Conservation (phyloP, 768 basidiomycete species). For the Hemileccinum rubropunctum region DNA sequence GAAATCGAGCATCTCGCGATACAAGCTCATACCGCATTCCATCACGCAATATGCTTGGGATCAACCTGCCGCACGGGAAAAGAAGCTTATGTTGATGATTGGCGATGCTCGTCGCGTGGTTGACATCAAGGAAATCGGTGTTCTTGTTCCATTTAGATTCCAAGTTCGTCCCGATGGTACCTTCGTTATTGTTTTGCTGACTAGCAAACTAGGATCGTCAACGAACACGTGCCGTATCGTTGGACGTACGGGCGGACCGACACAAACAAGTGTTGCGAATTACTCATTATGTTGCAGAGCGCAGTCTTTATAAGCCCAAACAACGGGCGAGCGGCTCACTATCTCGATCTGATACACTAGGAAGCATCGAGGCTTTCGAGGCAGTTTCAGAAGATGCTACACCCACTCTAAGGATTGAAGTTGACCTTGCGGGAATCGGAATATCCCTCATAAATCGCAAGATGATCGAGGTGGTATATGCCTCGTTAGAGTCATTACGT, state of each 20-base stretch:
- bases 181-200: slow-evolving; percentile 1
- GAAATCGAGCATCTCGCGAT: slow-evolving; percentile 41
- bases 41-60: slow-evolving; percentile 88
- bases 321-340: slow-evolving; percentile 44
- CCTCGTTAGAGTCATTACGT: slow-evolving; percentile 73
- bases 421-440: slow-evolving; percentile 89
- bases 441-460: slow-evolving; percentile 87
- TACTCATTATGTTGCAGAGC: slow-evolving; percentile 81
- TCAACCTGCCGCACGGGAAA: slow-evolving; percentile 78
- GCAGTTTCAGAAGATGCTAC: slow-evolving; percentile 73
- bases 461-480: slow-evolving; percentile 86
- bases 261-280: slow-evolving; percentile 83
- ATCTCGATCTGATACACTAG: slow-evolving; percentile 65
- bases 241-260: slow-evolving; percentile 91
- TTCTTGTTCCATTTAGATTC: slow-evolving; percentile 87
- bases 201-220: slow-evolving; percentile 44
- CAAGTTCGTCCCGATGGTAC: slow-evolving; percentile 42
- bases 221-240: slow-evolving; percentile 66
- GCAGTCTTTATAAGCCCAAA: slow-evolving; percentile 84
- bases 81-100: slow-evolving; percentile 66
- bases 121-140: slow-evolving; percentile 96
- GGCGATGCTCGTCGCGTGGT: slow-evolving; percentile 62
- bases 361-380: slow-evolving; percentile 76
- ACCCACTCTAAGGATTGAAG: slow-evolving; percentile 59
- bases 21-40: slow-evolving; percentile 56